Base-by-base conservation (phyloP, 805 yeast genomes). In the Yamadazyma laniorum region DNA sequence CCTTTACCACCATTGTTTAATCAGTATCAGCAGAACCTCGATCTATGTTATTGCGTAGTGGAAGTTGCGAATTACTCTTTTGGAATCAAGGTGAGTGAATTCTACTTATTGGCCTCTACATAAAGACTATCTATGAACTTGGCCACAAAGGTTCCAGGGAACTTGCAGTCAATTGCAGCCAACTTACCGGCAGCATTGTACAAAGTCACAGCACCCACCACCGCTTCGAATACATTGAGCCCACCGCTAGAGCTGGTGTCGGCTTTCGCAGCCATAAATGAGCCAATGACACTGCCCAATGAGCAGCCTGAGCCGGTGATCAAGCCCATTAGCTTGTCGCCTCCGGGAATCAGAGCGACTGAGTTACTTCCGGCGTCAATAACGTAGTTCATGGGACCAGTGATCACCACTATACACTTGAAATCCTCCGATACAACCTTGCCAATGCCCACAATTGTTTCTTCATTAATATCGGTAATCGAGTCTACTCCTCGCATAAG, bases 251-350 rank as follows among this genome's bases (percentile, higher is more conserved):
- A 12, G 7, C 13, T 16, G 6, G 17, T 5, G 6, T 51, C 58
- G 1, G 68, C 59, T 37, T 58, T 50, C 2, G 77, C 74, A 3
- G 80, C 80, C 2, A 79, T 55, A 42, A 65, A 72, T 1, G 85
- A 66, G 0, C 85, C 80, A 37, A 87, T 77, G 0, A 77, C 72
- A 31, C 89, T 79, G 1, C 95, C 95, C 26, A 88, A 60, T 0
- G 91, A 76, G 45, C 96, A 88, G 0, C 96, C 96, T 2, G 89
- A 68, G 0, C 95, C 95, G 0, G 95, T 87, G 4, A 87, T 74
- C 8, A 63, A 55, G 0, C 82, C 81, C 83, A 87, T 80, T 13
- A 79, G 48, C 15, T 60, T 59, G 47, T 77, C 72, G 1, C 93
- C 88, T 5, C 90, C 91, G 6, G 50, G 40, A 4, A 80, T 53